Conservation (phyloP, 139 green algal genomes). For the Chlamydomonas sp. region DNA sequence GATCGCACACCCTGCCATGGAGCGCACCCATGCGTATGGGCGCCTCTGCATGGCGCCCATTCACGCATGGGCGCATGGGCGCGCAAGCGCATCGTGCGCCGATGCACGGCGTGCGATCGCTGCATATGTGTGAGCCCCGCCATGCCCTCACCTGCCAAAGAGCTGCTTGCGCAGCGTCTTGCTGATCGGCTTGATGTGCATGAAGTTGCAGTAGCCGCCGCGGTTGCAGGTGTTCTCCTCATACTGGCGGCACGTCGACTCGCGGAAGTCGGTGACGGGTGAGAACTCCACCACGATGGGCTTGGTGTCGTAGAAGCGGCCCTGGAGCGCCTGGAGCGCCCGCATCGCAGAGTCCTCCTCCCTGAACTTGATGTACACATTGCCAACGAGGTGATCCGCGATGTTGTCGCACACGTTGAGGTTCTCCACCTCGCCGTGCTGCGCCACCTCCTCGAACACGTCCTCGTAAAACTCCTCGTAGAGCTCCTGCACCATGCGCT, state of each 20-base stretch:
- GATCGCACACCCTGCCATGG: no score
- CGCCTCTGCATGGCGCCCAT: no score
- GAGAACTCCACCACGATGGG: conserved; percentile 91
- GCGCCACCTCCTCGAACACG: conserved; percentile 91
- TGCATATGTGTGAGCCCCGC: no score
- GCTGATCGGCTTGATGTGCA: conserved; percentile 94
- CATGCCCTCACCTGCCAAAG: conserved; percentile 78
- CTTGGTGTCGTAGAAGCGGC: conserved; percentile 80
- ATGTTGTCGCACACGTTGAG: conserved; percentile 98
- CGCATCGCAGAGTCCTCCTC: conserved; percentile 77
- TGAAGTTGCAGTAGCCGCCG: conserved; percentile 99
- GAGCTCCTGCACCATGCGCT: conserved; percentile 15
- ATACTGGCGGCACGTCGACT: conserved; percentile 92
- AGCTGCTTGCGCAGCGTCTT: conserved; percentile 65
- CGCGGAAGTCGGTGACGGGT: conserved; percentile 94
- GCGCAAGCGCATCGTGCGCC: no score
- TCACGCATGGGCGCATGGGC: no score
- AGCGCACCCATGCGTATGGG: no score
- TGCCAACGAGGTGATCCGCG: conserved; percentile 91
- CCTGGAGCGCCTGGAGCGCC: conserved; percentile 60
- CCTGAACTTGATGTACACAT: conserved; percentile 91
- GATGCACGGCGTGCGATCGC: no score
- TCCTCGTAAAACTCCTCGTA: conserved; percentile 90
- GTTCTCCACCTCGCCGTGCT: conserved; percentile 90
- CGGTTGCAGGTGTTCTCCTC: conserved; percentile 95